These are phyloP conservation scores for Coniella vitis DNA, from an alignment of 2,329 filamentous ascomycete genomes.

Conservation along the genomic window DNA sequence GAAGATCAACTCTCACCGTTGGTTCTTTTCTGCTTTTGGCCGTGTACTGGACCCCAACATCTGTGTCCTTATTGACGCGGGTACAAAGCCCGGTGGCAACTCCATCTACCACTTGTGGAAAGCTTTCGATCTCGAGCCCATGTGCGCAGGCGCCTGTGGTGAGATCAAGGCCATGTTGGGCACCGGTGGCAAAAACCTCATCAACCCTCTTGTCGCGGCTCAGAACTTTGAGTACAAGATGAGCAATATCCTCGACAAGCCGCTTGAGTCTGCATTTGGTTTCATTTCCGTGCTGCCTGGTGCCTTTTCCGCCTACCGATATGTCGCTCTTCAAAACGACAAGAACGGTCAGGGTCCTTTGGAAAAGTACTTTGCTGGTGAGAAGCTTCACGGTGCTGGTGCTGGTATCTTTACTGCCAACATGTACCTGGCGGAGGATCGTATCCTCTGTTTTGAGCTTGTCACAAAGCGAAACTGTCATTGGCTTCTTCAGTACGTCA, in stretches of 20 bases:
- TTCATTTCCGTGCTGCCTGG: constrained; percentile 96
- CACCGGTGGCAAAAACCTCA: constrained; percentile 72
- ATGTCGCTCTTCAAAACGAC: constrained; percentile 90
- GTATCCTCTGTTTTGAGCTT: constrained; percentile 97
- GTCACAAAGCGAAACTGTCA: constrained; percentile 96
- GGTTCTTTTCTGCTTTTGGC: constrained; percentile 98
- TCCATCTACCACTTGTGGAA: constrained; percentile 99
- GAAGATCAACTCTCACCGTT: constrained; percentile 99
- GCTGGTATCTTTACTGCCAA: constrained; percentile 83
- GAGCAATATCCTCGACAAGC: constrained; percentile 98
- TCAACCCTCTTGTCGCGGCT: constrained; percentile 90
- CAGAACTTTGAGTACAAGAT: constrained; percentile 99
- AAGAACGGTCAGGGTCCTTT: constrained; percentile 77
- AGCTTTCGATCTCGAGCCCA: constrained; percentile 93
- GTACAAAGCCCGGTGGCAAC: constrained; percentile 86
- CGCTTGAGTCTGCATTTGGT: constrained; percentile 91
- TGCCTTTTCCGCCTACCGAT: constrained; percentile 97
- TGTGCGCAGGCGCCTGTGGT: constrained; percentile 94
- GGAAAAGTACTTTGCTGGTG: constrained; percentile 17
- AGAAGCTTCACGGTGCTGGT: constrained; percentile 16
- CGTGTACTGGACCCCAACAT: constrained; percentile 90
- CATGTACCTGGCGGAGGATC: constrained; percentile 98
- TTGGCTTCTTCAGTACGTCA: constrained; percentile 98
- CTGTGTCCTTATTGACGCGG: constrained; percentile 91
- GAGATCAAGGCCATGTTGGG: constrained; percentile 98